These are phyloP conservation scores for Ricinus communis DNA, from an alignment of 345 rosid genomes.

Conservation along the genomic window DNA sequence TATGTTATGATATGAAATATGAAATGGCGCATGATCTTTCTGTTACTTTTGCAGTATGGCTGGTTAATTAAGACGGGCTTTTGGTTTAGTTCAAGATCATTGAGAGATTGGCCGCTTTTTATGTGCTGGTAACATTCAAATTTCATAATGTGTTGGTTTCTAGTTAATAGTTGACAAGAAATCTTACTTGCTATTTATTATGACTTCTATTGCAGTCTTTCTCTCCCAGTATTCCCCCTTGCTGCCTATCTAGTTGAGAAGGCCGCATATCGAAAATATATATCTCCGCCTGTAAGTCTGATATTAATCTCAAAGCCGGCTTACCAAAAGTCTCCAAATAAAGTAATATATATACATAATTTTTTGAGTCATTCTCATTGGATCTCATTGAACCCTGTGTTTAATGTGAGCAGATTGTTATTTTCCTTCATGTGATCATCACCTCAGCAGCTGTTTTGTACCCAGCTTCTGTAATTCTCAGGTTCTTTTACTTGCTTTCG, in stretches of 20 bases:
- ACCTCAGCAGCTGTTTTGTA: slow-evolving; percentile 63
- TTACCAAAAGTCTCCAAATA: not conserved
- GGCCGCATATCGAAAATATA: slow-evolving; percentile 52
- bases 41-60: slow-evolving; percentile 67
- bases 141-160: not conserved
- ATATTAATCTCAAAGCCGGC: not conserved
- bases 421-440: slow-evolving; percentile 65
- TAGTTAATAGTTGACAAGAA: not conserved
- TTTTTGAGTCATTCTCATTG: not conserved
- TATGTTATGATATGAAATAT: too few species aligned
- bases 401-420: slow-evolving; percentile 52
- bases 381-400: slow-evolving; percentile 18
- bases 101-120: slow-evolving; percentile 96
- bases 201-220: slow-evolving; percentile 56
- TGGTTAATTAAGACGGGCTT: slow-evolving; percentile 86
- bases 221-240: slow-evolving; percentile 77
- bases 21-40: not conserved
- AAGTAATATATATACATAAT: not conserved
- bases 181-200: slow-evolving; percentile 1
- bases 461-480: slow-evolving; percentile 81
- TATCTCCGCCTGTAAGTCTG: slow-evolving; percentile 65
- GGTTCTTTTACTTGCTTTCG: slow-evolving; percentile 42
- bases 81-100: slow-evolving; percentile 87
- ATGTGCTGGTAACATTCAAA: slow-evolving; percentile 84
- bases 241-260: slow-evolving; percentile 80